These are phyloP conservation scores for Naganishia cerealis DNA, from an alignment of 1,284 basidiomycete species.

Conservation along the genomic window DNA sequence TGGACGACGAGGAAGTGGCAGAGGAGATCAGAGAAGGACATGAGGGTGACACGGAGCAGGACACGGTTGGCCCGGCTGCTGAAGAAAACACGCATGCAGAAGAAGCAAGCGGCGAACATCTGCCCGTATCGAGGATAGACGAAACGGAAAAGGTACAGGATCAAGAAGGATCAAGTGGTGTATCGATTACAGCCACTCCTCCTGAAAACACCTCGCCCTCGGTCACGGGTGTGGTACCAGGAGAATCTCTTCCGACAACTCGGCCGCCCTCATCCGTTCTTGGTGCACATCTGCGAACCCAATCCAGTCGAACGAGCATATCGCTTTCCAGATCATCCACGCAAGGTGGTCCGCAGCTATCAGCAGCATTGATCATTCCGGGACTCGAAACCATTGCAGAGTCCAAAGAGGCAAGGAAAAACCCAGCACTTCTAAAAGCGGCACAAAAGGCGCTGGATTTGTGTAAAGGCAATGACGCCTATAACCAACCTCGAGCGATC, in stretches of 20 bases:
- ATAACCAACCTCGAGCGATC: conserved; percentile 69
- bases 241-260: conserved; percentile 8
- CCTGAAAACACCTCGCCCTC: neutral
- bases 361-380: conserved; percentile 65
- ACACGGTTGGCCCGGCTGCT: neutral
- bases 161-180: conserved; percentile 1
- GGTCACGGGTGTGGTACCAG: neutral
- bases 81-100: neutral
- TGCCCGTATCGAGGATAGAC: neutral
- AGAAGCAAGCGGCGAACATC: neutral
- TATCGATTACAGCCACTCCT: neutral
- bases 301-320: conserved; percentile 24
- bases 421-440: conserved; percentile 74
- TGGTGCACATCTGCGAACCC: conserved; percentile 16
- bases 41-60: neutral
- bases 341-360: conserved; percentile 47
- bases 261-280: conserved; percentile 9
- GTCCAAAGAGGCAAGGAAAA: conserved; percentile 86
- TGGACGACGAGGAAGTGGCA: conserved; percentile 12
- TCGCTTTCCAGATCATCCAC: conserved; percentile 19
- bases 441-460: conserved; percentile 79
- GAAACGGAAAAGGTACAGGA: neutral
- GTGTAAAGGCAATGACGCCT: conserved; percentile 60
- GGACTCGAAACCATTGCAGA: conserved; percentile 82
- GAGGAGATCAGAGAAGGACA: neutral